A percentile compares a stretch with the other conserved stretches of the same genome.
These are phyloP conservation scores for Nigrospora oryzae DNA, from an alignment of 2,329 filamentous ascomycete species.

Conservation along the genomic window DNA sequence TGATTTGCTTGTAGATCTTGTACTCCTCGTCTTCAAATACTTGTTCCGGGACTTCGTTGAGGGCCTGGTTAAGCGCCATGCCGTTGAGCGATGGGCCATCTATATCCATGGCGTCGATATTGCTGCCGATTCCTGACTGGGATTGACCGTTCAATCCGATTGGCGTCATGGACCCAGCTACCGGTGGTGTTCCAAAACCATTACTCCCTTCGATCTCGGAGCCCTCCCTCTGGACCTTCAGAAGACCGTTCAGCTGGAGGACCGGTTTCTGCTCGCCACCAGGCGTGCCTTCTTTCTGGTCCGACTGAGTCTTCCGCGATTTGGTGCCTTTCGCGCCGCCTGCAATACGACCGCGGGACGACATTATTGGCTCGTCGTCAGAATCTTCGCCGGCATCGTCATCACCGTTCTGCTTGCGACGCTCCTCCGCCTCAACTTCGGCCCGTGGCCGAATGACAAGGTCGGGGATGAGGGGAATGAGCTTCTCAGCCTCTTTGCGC, in stretches of 20 bases:
- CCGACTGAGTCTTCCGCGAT: constrained; percentile 64
- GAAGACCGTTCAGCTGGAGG: constrained; percentile 56
- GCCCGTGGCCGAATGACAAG: constrained; percentile 83
- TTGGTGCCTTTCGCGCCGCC: constrained; percentile 72
- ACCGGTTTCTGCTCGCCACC: constrained; percentile 66
- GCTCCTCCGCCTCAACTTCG: constrained; percentile 83
- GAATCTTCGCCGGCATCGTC: constrained; percentile 82
- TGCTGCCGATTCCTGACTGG: constrained; percentile 57
- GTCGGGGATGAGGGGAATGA: constrained; percentile 91
- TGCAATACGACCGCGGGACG: constrained; percentile 84
- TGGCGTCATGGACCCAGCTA: constrained; percentile 69
- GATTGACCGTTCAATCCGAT: constrained; percentile 59
- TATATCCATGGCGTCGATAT: constrained; percentile 79
- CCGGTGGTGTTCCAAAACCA: constrained; percentile 76
- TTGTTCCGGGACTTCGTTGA: constrained; percentile 63
- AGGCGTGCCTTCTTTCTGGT: constrained; percentile 73
- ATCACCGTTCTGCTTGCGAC: constrained; percentile 79
- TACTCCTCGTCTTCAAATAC: constrained; percentile 87
- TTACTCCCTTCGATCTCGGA: constrained; percentile 82
- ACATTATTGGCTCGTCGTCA: constrained; percentile 97
- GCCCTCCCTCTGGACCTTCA: constrained; percentile 55
- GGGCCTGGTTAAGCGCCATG: constrained; percentile 52
- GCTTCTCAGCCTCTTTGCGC: constrained; percentile 94
- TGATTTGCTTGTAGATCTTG: constrained; percentile 98
- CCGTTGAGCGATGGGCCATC: constrained; percentile 67